These are phyloP conservation scores for Phoma herbarum DNA, from an alignment of 2,329 filamentous ascomycete genomes.

Conservation along the genomic window DNA sequence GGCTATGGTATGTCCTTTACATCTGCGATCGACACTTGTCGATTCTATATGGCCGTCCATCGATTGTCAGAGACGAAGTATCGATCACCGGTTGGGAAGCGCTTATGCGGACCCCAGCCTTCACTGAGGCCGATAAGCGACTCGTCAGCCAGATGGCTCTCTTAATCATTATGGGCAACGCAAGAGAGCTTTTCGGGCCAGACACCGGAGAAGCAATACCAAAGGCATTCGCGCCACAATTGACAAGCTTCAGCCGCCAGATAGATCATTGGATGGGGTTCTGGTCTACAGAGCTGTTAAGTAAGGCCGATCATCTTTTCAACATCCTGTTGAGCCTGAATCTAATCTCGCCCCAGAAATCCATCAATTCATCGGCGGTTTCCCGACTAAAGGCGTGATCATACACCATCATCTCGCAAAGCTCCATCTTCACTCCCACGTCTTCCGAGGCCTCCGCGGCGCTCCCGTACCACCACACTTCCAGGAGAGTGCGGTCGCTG, in stretches of 20 bases:
- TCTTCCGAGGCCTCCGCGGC: conserved; percentile 59
- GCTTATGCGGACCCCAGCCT: conserved; percentile 62
- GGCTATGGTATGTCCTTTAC: conserved; percentile 67
- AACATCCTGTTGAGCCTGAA: not conserved
- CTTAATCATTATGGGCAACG: conserved; percentile 65
- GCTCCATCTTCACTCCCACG: conserved; percentile 61
- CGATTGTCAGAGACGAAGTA: conserved; percentile 66
- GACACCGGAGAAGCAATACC: conserved; percentile 63
- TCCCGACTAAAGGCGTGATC: conserved; percentile 60
- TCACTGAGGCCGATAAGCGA: conserved; percentile 64
- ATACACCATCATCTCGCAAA: conserved; percentile 64
- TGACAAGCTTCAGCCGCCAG: conserved; percentile 51
- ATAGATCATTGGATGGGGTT: conserved; percentile 63
- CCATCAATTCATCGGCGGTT: conserved; percentile 59
- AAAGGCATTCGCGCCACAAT: conserved; percentile 61
- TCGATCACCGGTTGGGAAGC: conserved; percentile 66
- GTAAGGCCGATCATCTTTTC: conserved; percentile 45
- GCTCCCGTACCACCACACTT: conserved; percentile 60
- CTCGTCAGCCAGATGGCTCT: conserved; percentile 67
- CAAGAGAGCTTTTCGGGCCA: conserved; percentile 64
- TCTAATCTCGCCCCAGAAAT: conserved; percentile 48
- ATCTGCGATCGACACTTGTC: conserved; percentile 73
- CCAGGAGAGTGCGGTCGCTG: conserved; percentile 57
- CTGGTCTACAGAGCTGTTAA: conserved; percentile 56
- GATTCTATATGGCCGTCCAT: conserved; percentile 67